These are phyloP conservation scores for Phycomyces nitens DNA, from an alignment of 192 early-diverging fungal species.

Conservation along the genomic window DNA sequence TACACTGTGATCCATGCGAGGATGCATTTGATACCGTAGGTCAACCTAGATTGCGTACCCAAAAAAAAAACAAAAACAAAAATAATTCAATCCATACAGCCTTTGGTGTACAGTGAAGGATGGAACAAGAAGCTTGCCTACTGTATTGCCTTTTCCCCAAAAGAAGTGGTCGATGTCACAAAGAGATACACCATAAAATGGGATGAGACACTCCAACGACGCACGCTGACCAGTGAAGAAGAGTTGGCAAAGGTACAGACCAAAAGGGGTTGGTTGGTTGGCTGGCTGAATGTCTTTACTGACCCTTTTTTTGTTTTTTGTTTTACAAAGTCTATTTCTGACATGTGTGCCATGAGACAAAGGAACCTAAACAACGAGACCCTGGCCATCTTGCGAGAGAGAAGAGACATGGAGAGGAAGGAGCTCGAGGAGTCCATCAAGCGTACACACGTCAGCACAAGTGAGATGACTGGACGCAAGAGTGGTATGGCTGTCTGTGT, in stretches of 20 bases:
- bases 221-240: slow-evolving; percentile 23
- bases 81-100: slow-evolving; percentile 14
- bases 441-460: not conserved
- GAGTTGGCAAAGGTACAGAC: slow-evolving; percentile 11
- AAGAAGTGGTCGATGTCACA: slow-evolving; percentile 50
- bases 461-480: slow-evolving; percentile 27
- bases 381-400: not conserved
- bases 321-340: not conserved
- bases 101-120: slow-evolving; percentile 48
- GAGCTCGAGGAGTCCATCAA: slow-evolving; percentile 17
- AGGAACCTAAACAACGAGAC: not conserved
- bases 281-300: no score
- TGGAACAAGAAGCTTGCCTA: slow-evolving; percentile 51
- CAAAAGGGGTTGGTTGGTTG: no score
- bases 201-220: slow-evolving; percentile 21
- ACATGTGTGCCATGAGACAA: not conserved
- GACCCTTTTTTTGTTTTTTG: no score
- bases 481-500: slow-evolving; percentile 25
- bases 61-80: not conserved
- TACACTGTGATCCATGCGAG: slow-evolving; percentile 55
- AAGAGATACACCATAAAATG: slow-evolving; percentile 45
- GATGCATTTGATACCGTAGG: slow-evolving; percentile 49
- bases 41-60: not conserved
- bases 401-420: slow-evolving; percentile 16
- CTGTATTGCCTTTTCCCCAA: slow-evolving; percentile 42